These are phyloP conservation scores for Stagonosporopsis rhizophila DNA, from an alignment of 2,329 filamentous ascomycete species.

Conservation along the genomic window DNA sequence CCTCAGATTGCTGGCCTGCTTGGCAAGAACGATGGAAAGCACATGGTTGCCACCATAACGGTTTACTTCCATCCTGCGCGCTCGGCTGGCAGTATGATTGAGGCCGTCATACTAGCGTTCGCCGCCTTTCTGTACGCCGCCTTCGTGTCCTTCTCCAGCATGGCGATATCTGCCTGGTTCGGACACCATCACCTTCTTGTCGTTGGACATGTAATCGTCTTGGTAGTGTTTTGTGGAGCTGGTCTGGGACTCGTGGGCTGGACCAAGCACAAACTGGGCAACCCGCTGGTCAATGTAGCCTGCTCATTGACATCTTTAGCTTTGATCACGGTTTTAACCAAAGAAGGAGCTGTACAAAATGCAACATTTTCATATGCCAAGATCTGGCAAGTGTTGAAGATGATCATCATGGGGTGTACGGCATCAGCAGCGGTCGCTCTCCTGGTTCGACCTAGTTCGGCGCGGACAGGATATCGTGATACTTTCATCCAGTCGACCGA, in stretches of 20 bases:
- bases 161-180: constrained; percentile 86
- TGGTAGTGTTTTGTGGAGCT: constrained; percentile 84
- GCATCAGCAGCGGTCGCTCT: constrained; percentile 64
- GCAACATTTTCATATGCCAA: constrained; percentile 83
- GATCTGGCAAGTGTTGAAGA: constrained; percentile 71
- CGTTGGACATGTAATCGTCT: constrained; percentile 78
- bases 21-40: constrained; percentile 87
- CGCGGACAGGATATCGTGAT: constrained; percentile 73
- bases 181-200: constrained; percentile 70
- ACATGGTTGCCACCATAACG: constrained; percentile 90
- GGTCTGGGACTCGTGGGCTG: constrained; percentile 88
- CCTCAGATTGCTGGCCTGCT: constrained; percentile 74
- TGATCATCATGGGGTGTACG: constrained; percentile 64
- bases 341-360: constrained; percentile 85
- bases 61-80: constrained; percentile 94
- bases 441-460: constrained; percentile 78
- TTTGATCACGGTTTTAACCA: constrained; percentile 88
- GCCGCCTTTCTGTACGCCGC: constrained; percentile 81
- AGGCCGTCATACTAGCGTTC: constrained; percentile 78
- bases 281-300: constrained; percentile 78
- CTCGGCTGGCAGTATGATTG: constrained; percentile 86
- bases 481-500: constrained; percentile 77
- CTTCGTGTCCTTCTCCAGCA: constrained; percentile 79
- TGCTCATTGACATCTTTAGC: constrained; percentile 87
- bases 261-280: constrained; percentile 80